Evolutionary conservation across 495 filamentous ascomycete genomes (phyloP).

Genomic region (Hypoxylon subgilvum): DNA sequence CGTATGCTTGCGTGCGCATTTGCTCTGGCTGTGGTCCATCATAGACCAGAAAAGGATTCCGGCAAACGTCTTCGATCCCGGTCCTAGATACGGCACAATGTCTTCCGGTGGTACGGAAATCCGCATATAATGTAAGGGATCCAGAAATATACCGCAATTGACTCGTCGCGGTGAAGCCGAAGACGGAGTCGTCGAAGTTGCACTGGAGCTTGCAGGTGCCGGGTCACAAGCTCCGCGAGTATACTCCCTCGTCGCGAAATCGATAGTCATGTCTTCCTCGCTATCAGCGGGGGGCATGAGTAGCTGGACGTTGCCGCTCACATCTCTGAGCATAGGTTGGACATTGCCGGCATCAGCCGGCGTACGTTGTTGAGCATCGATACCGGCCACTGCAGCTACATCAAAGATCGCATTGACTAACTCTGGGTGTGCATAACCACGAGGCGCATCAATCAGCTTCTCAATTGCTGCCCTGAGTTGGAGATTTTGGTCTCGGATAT

Average conservation of each 20-base stretch:
- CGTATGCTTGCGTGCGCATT: constrained; percentile 7
- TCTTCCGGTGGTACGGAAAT: constrained; percentile 16
- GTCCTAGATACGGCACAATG: constrained; percentile 31
- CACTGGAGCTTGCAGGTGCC: too few species aligned
- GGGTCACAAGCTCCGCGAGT: too few species aligned
- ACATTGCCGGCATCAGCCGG: not conserved
- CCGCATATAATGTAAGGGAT: constrained; percentile 16
- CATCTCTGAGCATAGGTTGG: not conserved
- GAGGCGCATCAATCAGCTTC: constrained; percentile 10
- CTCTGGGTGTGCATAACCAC: constrained; percentile 16
- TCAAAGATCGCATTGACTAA: constrained; percentile 22
- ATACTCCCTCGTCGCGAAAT: too few species aligned
- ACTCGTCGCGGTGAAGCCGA: not conserved
- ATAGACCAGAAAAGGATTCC: constrained; percentile 32
- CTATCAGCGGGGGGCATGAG: too few species aligned
- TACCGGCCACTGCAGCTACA: constrained; percentile 19
- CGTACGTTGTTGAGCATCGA: constrained; percentile 3
- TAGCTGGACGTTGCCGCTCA: too few species aligned
- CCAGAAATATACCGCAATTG: constrained; percentile 26
- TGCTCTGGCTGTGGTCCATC: constrained; percentile 16
- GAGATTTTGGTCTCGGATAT: constrained; percentile 15
- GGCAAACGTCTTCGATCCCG: constrained; percentile 23
- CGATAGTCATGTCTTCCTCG: too few species aligned
- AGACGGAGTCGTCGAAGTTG: not conserved
- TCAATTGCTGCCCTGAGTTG: constrained; percentile 29